Base-by-base conservation (phyloP, 768 basidiomycete species). In the Tylopilus cervinicoccineus region DNA sequence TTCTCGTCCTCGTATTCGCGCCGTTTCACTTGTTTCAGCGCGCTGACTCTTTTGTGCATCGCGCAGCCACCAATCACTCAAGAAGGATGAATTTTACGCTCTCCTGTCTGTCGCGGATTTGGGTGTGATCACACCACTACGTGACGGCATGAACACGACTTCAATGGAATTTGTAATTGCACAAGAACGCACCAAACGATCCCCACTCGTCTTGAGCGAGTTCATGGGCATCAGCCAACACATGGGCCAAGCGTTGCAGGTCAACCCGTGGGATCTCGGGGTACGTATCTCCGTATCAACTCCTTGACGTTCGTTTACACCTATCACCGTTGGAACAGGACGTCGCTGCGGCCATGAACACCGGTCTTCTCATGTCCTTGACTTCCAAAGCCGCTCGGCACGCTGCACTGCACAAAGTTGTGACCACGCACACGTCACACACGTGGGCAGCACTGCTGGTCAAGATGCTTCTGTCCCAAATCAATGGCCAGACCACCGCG, bases 101-200 rank as follows among this genome's bases (percentile, higher is more conserved):
- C 77, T 99, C 12, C 74, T 99, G 31, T 85, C 83, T 47, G 94
- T 91, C 4, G 94, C 95, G 6, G 94, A 97, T 64, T 77, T 98
- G 12, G 95, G 87, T 14, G 85, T 98, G 34, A 95, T 97, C 67
- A 97, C 95, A 0, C 92, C 93, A 1, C 76, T 97, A 7, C 82
- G 95, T 28, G 95, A 99, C 62, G 96, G 95, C 6, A 98, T 98
- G 96, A 99, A 99, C 76, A 97, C 95, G 13, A 96, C 94, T 0
- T 87, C 85, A 43, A 95, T 96, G 93, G 95, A 98, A 69, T 97
- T 94, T 67, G 88, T 95, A 24, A 88, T 98, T 52, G 93, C 93
- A 28, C 95, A 99, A 70, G 81, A 88, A 57, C 76, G 75, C 58
- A 87, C 90, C 43, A 85, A 86, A 63, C 83, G 81, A 69, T 84